Evolutionary conservation across 2,329 filamentous ascomycete genomes (phyloP).

Genomic region (Albifimbria verrucaria): DNA sequence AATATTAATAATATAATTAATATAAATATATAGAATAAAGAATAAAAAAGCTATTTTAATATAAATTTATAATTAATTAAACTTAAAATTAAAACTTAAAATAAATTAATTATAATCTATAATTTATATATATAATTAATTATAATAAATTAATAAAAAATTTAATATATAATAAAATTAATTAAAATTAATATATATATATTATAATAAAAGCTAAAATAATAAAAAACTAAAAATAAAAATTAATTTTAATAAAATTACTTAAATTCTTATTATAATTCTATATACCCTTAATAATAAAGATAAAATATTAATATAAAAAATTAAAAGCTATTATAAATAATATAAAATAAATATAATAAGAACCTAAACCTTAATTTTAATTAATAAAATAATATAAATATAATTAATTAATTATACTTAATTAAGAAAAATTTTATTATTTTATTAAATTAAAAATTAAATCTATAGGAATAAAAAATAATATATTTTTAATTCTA

Average conservation of each 20-base stretch:
- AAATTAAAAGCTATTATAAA: not conserved
- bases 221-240: not conserved
- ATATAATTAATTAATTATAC: not conserved
- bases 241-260: not conserved
- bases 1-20: constrained; percentile 16
- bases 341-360: not conserved
- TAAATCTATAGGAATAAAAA: not conserved
- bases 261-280: not conserved
- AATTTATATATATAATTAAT: constrained; percentile 9
- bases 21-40: constrained; percentile 15
- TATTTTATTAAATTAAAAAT: not conserved
- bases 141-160: not conserved
- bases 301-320: not conserved
- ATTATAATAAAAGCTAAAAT: not conserved
- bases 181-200: not conserved
- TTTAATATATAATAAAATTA: not conserved
- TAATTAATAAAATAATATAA: not conserved
- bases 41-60: constrained; percentile 14
- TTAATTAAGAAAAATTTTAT: not conserved
- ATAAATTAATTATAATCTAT: constrained; percentile 8
- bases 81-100: constrained; percentile 14
- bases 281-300: no score
- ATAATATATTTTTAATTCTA: not conserved
- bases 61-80: constrained; percentile 11
- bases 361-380: not conserved